Conservation (phyloP, 148 eudicot species). For the Arbutus unedo region DNA sequence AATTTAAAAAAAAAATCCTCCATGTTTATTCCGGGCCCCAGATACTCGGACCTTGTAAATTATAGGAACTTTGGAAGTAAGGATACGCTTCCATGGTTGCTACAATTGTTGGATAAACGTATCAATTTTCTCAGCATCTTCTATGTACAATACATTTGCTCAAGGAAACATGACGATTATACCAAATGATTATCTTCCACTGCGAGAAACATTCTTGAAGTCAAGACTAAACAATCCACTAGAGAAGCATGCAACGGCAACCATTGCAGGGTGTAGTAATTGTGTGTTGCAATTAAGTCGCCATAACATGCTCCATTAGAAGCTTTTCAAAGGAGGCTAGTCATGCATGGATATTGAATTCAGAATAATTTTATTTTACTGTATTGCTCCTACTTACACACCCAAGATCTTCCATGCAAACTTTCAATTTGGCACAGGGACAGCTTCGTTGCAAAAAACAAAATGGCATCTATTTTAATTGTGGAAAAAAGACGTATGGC, state of each 20-base stretch:
- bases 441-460: background rate
- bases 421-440: background rate
- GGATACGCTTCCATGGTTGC: background rate
- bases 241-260: background rate
- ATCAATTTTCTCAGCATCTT: background rate
- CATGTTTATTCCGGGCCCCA: background rate
- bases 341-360: background rate
- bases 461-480: background rate
- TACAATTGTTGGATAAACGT: no score
- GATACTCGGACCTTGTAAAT: background rate
- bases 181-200: background rate
- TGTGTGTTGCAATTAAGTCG: background rate
- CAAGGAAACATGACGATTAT: background rate
- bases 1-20: background rate
- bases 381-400: background rate
- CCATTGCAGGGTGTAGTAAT: background rate
- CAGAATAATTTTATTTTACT: background rate
- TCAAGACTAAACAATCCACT: background rate
- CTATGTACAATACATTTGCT: background rate
- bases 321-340: background rate
- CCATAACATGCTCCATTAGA: background rate
- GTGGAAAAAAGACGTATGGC: background rate
- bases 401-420: background rate
- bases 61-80: background rate
- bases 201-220: background rate